These are phyloP conservation scores for Setaria italica DNA, from an alignment of 202 grass and related monocot species.

Conservation along the genomic window DNA sequence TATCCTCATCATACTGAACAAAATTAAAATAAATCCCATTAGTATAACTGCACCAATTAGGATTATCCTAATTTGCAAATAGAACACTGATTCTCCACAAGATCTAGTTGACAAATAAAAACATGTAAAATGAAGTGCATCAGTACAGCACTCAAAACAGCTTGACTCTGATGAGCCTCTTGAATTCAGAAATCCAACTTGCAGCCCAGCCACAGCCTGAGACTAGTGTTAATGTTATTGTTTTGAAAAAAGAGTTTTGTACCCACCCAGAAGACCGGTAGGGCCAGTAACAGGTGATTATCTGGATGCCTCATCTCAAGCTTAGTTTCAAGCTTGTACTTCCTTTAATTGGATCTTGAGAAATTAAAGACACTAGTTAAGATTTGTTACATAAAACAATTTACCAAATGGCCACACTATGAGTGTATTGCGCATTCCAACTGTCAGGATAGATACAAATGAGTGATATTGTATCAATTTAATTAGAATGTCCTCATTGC, in stretches of 20 bases:
- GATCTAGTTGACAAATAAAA: not conserved
- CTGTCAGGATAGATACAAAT: not conserved
- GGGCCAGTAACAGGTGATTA: not conserved
- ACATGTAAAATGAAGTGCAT: not conserved
- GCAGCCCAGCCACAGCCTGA: not conserved
- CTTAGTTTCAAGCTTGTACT: not conserved
- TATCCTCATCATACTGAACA: slow-evolving; percentile 50
- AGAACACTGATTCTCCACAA: slow-evolving; percentile 1
- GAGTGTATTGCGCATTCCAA: not conserved
- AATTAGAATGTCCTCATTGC: not conserved
- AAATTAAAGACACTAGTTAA: not conserved
- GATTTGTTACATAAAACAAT: not conserved
- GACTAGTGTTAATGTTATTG: not conserved
- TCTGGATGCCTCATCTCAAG: not conserved
- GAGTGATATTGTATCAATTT: not conserved
- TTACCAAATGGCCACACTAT: not conserved
- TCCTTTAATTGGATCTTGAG: not conserved
- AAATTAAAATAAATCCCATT: slow-evolving; percentile 38
- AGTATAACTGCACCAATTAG: slow-evolving; percentile 21
- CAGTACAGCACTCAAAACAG: not conserved
- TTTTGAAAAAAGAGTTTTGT: not conserved
- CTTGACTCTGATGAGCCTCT: not conserved
- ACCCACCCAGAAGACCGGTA: not conserved
- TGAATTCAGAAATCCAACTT: slow-evolving; percentile 2
- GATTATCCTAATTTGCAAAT: slow-evolving; percentile 6